Evolutionary conservation across 257 asterid species (phyloP), one percentile per base, ranked within the genome.

Genomic region (Misopates orontium): DNA sequence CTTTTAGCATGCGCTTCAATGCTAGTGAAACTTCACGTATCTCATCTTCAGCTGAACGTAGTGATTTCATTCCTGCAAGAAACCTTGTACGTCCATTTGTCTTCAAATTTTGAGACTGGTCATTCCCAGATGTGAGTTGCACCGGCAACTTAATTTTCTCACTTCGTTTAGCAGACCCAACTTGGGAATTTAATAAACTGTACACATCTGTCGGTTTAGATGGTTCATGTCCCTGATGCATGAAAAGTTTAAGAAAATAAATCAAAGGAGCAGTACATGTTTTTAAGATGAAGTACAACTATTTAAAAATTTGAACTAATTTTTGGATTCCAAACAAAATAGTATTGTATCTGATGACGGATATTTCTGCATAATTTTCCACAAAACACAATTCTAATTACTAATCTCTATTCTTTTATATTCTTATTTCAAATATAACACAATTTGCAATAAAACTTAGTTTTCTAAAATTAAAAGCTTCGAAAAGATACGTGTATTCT

Each of bases 171-270:
- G 63, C 23, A 15, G 61, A 42, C 40, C n/a, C 60, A 28, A 54
- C 69, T 71, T 70, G 79, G 64, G 67, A 45, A 24, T 68, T 64
- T 82, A 88, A 70, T 62, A 86, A 64, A 45, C 72, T 39, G 73
- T 83, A 88, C 22, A 85, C 80, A 76, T 90, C 78, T 41, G 73
- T 57, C 22, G 79, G 81, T 75, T 75, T 66, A 13, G 86, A 74
- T 73, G 77, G 80, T 74, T 83, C 82, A 40, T 85, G 77, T 23
- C 83, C 99, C 99, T 94, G 79, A 66, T 67, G 51, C 68, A 77
- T 28, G 74, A 75, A 17, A 56, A 78, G 49, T 40, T 62, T 28
- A 28, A 28, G 45, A 67, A 64, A 56, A 61, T 5, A 48, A 40
- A 44, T 40, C 64, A 31, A 23, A 18, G 41, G 61, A 55, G 17